Percentiles rank a stretch among this genome's conserved stretches.
phyloP scores from a whole-genome alignment of 139 green algal genomes.

The Nannochloris sp. region DNA sequence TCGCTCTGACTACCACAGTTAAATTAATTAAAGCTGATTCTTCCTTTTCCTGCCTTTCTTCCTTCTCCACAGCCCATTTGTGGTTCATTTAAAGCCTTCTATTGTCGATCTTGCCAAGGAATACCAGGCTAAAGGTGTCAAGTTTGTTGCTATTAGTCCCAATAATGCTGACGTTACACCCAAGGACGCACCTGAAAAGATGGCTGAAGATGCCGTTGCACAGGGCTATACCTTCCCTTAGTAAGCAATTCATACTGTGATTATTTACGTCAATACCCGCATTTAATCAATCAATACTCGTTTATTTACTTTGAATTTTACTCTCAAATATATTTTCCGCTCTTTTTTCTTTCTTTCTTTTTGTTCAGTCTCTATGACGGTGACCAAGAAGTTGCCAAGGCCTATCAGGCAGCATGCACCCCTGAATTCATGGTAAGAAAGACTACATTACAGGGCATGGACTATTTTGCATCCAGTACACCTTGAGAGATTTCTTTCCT shows the following conservation, averaged over 20 bases:
- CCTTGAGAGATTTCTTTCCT: no score
- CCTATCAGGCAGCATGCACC: conserved; percentile 70
- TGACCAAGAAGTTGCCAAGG: conserved; percentile 72
- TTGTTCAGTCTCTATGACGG: conserved; percentile 70
- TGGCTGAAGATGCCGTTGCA: conserved; percentile 49
- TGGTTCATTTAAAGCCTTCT: conserved; percentile 55
- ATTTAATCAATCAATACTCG: no score
- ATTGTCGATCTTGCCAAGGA: conserved; percentile 45
- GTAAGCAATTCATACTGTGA: no score
- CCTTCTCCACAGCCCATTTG: conserved; percentile 55
- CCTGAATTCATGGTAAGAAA: conserved; percentile 65
- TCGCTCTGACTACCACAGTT: no score
- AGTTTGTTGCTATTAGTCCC: conserved; percentile 64
- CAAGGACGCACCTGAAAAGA: conserved; percentile 59
- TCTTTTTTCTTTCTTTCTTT: conserved; percentile 5
- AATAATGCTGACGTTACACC: conserved; percentile 43
- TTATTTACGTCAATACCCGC: no score
- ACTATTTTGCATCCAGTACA: no score
- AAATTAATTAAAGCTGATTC: neutral
- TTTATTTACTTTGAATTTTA: no score
- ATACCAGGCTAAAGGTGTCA: conserved; percentile 51
- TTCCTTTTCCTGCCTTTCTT: neutral
- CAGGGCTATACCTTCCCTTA: conserved; percentile 20
- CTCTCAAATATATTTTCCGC: neutral
- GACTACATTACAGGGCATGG: no score